These are phyloP conservation scores for Trichoderma asperellum DNA, from an alignment of 2,329 filamentous ascomycete species.

Conservation along the genomic window DNA sequence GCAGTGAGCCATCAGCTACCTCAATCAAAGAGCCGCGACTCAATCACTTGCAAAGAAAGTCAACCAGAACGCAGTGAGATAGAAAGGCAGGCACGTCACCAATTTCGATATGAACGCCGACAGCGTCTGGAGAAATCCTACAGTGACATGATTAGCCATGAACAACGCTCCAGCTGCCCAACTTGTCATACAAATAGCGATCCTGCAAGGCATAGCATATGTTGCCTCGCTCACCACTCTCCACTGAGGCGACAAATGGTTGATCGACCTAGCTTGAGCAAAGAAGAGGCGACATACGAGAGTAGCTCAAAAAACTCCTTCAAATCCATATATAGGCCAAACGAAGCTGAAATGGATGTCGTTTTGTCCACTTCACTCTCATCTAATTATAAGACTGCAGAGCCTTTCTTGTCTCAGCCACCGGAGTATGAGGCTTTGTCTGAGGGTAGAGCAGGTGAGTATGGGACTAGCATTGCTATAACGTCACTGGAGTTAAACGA, in stretches of 20 bases:
- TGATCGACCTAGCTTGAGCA: neutral
- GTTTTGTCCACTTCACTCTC: neutral
- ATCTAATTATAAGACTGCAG: neutral
- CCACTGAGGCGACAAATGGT: neutral
- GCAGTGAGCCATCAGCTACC: neutral
- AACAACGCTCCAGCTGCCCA: constrained; percentile 5
- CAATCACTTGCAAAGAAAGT: neutral
- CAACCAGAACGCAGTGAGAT: neutral
- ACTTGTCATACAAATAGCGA: constrained; percentile 13
- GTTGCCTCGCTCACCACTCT: constrained; percentile 25
- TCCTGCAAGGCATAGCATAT: constrained; percentile 22
- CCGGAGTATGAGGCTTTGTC: neutral
- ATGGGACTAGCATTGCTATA: neutral
- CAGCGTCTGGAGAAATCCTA: constrained; percentile 18
- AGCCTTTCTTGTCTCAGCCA: neutral
- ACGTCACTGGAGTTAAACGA: neutral
- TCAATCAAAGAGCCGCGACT: constrained; percentile 9
- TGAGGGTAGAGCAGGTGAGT: neutral
- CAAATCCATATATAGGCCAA: neutral
- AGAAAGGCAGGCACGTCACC: constrained; percentile 6
- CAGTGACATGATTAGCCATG: neutral
- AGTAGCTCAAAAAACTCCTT: neutral
- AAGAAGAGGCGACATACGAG: neutral
- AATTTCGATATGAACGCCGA: constrained; percentile 18
- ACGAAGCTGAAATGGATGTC: neutral